Evolutionary conservation across 352 stramenopile species (phyloP).

Genomic region (Globisporangium polare): DNA sequence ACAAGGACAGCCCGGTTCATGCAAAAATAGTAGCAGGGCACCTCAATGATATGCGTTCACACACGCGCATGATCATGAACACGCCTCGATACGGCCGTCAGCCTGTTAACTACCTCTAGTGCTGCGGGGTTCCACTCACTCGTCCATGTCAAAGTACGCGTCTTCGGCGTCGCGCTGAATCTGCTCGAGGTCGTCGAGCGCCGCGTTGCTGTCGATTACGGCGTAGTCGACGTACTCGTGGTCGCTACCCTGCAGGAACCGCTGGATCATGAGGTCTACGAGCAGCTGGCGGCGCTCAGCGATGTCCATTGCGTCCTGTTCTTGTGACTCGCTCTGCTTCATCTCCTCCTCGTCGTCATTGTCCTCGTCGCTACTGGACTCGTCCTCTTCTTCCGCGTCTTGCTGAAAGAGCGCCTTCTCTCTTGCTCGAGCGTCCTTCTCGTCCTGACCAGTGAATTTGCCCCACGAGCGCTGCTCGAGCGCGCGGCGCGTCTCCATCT

Average conservation of each 20-base stretch:
- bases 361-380: constrained; percentile 28
- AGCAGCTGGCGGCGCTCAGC: constrained; percentile 51
- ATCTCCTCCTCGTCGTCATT: constrained; percentile 30
- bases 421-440: constrained; percentile 15
- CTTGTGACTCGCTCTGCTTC: constrained; percentile 17
- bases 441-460: constrained; percentile 27
- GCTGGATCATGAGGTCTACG: constrained; percentile 68
- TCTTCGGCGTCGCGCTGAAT: constrained; percentile 80
- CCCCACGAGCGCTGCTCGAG: constrained; percentile 64
- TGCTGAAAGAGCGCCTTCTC: constrained; percentile 29
- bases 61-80: too few species aligned
- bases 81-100: too few species aligned
- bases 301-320: constrained; percentile 17
- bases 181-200: constrained; percentile 58
- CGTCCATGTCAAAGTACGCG: constrained; percentile 52
- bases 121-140: neutral
- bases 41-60: neutral
- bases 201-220: constrained; percentile 55
- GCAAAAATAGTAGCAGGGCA: neutral
- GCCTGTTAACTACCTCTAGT: too few species aligned
- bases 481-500: constrained; percentile 59
- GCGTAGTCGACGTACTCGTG: constrained; percentile 59
- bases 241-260: constrained; percentile 67
- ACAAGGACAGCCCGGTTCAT: neutral
- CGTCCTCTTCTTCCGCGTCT: constrained; percentile 45